Evolutionary conservation across 2,329 filamentous ascomycete species (phyloP), one percentile per base, ranked within the genome.

Genomic region (Calonectria honghensis): DNA sequence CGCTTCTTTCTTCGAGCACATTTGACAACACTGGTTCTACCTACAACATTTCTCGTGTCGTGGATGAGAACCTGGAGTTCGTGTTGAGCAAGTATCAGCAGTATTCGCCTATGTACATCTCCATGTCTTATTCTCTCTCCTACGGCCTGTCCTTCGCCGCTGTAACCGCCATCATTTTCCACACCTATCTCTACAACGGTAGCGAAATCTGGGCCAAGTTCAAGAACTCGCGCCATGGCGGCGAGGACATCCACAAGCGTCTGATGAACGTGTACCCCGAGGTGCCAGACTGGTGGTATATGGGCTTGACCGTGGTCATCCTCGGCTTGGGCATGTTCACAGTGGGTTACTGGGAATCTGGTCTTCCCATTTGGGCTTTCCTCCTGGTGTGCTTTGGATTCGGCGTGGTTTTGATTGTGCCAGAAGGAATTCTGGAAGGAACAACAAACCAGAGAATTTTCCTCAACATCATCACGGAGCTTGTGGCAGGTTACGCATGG

Each of bases 381-480:
- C 59, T 73, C 4, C 59, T 73, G 6, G 71, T 73, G 14, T 73
- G 71, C 52, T 73, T 73, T 11, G 71, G 71, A 0, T 73, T 73
- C 9, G 71, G 71, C 0, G 66, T 73, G 11, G 31, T 73, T 24
- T 39, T 73, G 18, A 73, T 73, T 24, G 66, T 73, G 0, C 71
- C 71, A 3, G 71, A 73, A 31, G 71, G 71, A 37, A 73, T 73
- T 35, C 20, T 73, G 29, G 71, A 73, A 32, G 71, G 71, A 51
- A 73, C 71, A 0, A 73, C 71, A 13, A 73, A 73, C 24, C 71
- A 73, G 71, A 68, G 71, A 27, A 73, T 73, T 18, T 73, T 73
- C n/a, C 71, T 73, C 51, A 73, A 73, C 51, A 73, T 73, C 41
- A 73, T 73, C 48, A 73, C 71, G 1, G 66, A 73, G 16, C 39